A percentile compares a stretch with the other conserved stretches of the same genome.
Evolutionary conservation across 257 asterid species (phyloP).

Genomic region (Lycium barbarum): DNA sequence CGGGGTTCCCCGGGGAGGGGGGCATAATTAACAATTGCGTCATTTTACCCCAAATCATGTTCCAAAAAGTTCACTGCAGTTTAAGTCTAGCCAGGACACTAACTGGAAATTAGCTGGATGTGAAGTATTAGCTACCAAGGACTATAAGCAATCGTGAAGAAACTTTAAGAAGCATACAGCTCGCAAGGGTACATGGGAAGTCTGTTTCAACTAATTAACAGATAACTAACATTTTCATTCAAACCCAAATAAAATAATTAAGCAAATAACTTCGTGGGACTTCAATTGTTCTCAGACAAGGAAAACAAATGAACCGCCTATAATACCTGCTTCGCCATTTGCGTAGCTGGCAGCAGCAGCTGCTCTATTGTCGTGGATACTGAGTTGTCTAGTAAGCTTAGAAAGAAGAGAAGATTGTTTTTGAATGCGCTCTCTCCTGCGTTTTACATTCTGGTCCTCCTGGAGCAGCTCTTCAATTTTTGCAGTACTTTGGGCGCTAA

Average conservation of each 20-base stretch:
- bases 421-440: constrained; percentile 75
- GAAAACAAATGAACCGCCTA: background rate
- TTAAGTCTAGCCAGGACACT: constrained; percentile 12
- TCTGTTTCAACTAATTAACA: background rate
- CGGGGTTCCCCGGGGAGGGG: background rate
- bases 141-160: background rate
- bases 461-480: constrained; percentile 85
- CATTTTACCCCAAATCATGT: constrained; percentile 16
- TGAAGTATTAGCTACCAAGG: background rate
- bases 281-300: constrained; percentile 6
- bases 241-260: background rate
- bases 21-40: background rate
- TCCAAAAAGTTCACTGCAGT: background rate
- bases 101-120: background rate
- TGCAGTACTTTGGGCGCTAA: constrained; percentile 73
- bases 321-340: constrained; percentile 71
- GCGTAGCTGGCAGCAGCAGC: constrained; percentile 71
- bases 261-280: background rate
- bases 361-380: constrained; percentile 84
- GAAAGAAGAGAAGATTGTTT: constrained; percentile 86
- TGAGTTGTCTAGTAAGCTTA: constrained; percentile 76
- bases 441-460: constrained; percentile 85
- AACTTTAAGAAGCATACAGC: background rate
- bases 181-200: background rate
- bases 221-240: background rate